Percentiles rank a stretch among this genome's conserved stretches.
phyloP scores from a whole-genome alignment of 176 grass and related monocot species.

The Triticum aestivum region IWGSC_CS_RefSeq_v2.1 NC_057794.1:119407601-119408100 shows the following conservation, averaged over 20 bases:
- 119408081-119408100: conserved; percentile 12
- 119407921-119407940: conserved; percentile 31
- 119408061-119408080: neutral
- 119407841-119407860: conserved; percentile 14
- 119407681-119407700: too few species aligned
- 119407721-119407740: too few species aligned
- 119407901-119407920: conserved; percentile 30
- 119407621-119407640: too few species aligned
- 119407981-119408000: conserved; percentile 28
- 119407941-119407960: conserved; percentile 7
- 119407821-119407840: conserved; percentile 8
- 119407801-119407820: conserved; percentile 1
- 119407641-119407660: too few species aligned
- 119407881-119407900: conserved; percentile 5
- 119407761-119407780: too few species aligned
- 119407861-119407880: neutral
- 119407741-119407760: too few species aligned
- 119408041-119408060: neutral
- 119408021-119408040: conserved; percentile 5
- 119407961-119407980: conserved; percentile 23
- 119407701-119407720: too few species aligned
- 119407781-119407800: neutral
- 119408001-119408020: conserved; percentile 10
- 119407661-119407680: too few species aligned
- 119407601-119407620: too few species aligned